phyloP scores from a whole-genome alignment of 163 green algal species.

The Prototheca wickerhamii region DNA sequence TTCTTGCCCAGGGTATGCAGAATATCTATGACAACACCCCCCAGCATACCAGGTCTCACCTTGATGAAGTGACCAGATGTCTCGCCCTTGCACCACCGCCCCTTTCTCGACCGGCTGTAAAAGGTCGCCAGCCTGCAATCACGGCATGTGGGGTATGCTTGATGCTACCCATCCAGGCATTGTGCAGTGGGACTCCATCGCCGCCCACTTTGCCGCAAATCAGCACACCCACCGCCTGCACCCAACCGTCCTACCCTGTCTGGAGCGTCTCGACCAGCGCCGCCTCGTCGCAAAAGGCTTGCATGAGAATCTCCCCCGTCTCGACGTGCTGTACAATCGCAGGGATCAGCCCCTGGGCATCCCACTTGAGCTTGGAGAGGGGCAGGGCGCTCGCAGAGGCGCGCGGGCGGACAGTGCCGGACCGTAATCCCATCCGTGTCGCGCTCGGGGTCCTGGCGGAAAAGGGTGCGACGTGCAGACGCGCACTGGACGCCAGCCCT shows the following conservation, averaged over 20 bases:
- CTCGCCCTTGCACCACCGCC: slow-evolving; percentile 97
- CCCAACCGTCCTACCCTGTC: slow-evolving; percentile 45
- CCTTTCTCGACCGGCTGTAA: slow-evolving; percentile 80
- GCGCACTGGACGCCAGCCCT: too few relatives aligned
- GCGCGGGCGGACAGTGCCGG: too few relatives aligned
- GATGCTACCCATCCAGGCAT: too few relatives aligned
- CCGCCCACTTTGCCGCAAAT: too few relatives aligned
- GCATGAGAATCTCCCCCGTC: slow-evolving; percentile 95
- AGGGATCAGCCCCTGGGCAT: slow-evolving; percentile 70
- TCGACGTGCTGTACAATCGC: slow-evolving; percentile 93
- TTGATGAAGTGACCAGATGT: slow-evolving; percentile 92
- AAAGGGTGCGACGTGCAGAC: too few relatives aligned
- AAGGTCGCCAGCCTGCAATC: slow-evolving; percentile 82
- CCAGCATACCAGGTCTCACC: slow-evolving; percentile 22
- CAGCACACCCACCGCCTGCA: neutral
- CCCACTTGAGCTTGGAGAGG: slow-evolving; percentile 67
- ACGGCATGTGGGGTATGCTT: too few relatives aligned
- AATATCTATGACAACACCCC: neutral
- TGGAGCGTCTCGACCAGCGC: slow-evolving; percentile 86
- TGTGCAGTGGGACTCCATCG: too few relatives aligned
- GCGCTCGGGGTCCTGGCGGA: too few relatives aligned
- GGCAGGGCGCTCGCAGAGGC: too few relatives aligned
- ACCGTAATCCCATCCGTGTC: too few relatives aligned
- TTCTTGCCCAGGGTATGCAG: neutral
- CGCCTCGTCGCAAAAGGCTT: slow-evolving; percentile 84